phyloP scores from a whole-genome alignment of 768 basidiomycete genomes.

The Russula vinacea region DNA sequence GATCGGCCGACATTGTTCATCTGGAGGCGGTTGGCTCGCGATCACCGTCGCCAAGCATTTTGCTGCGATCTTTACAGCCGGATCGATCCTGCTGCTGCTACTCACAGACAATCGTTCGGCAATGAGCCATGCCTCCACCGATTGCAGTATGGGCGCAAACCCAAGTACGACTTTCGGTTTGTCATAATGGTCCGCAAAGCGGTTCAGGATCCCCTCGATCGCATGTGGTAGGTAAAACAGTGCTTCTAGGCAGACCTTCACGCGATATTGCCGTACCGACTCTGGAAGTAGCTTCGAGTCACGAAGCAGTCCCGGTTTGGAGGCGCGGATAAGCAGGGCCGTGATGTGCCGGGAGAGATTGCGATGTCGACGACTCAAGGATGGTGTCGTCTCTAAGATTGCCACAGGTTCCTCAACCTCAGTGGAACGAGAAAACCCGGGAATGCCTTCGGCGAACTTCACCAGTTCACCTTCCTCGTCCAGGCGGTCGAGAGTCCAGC shows the following conservation, averaged over 20 bases:
- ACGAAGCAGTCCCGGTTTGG: neutral
- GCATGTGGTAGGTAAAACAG: conserved; percentile 2
- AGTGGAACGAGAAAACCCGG: conserved; percentile 7
- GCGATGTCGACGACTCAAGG: neutral
- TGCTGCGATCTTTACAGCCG: conserved; percentile 1
- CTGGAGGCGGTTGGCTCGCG: neutral
- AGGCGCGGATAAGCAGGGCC: neutral
- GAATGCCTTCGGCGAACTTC: conserved; percentile 12
- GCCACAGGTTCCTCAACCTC: neutral
- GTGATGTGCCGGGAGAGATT: neutral
- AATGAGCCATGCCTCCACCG: neutral
- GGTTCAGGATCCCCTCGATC: neutral
- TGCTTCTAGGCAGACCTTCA: neutral
- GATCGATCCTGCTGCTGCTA: neutral
- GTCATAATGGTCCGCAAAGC: neutral
- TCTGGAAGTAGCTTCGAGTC: conserved; percentile 8
- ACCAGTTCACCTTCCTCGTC: conserved; percentile 15
- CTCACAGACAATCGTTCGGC: neutral
- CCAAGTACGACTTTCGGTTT: neutral
- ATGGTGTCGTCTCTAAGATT: neutral
- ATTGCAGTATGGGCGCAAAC: neutral
- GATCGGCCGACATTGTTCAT: neutral
- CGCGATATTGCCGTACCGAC: neutral
- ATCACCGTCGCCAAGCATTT: conserved; percentile 9
- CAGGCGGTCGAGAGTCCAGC: conserved; percentile 16